A percentile compares a stretch with the other conserved stretches of the same genome.
phyloP scores from a whole-genome alignment of 164 flowering plant genomes.

The Berberis thunbergii region DNA sequence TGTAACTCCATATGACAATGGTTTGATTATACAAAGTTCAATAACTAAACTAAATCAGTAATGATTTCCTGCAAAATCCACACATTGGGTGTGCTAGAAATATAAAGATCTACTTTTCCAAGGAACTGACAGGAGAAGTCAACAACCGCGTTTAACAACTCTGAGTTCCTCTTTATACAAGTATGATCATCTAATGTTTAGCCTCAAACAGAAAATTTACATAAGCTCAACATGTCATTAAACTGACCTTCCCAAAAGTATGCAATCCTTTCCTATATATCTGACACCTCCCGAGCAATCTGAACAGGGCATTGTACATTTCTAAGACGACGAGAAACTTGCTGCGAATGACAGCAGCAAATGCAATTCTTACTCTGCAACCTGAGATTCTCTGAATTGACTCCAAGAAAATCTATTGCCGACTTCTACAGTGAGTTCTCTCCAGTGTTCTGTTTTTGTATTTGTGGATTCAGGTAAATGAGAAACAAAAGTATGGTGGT shows the following conservation, averaged over 20 bases:
- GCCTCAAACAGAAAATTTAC: not conserved
- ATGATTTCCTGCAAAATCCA: not conserved
- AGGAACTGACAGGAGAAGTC: conserved; percentile 1
- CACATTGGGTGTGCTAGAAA: not conserved
- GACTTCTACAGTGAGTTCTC: conserved; percentile 2
- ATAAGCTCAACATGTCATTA: not conserved
- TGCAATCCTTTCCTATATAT: not conserved
- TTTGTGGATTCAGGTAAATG: conserved; percentile 2
- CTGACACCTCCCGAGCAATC: not conserved
- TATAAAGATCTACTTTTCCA: not conserved
- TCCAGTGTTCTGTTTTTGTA: conserved; percentile 2
- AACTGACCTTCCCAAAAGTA: not conserved
- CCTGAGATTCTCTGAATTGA: not conserved
- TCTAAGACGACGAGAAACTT: not conserved
- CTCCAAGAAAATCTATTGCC: conserved; percentile 4
- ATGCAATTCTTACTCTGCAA: conserved; percentile 6
- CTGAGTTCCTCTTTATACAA: not conserved
- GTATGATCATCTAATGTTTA: not conserved
- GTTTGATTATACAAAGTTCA: not conserved
- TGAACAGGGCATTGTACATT: not conserved
- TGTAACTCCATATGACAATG: too few species aligned
- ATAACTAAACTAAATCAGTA: not conserved
- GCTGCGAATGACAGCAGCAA: not conserved
- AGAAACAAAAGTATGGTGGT: conserved; percentile 1
- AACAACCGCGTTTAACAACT: not conserved